phyloP scores from a whole-genome alignment of 441 rosid species.

The Erodium chrysanthum region DNA sequence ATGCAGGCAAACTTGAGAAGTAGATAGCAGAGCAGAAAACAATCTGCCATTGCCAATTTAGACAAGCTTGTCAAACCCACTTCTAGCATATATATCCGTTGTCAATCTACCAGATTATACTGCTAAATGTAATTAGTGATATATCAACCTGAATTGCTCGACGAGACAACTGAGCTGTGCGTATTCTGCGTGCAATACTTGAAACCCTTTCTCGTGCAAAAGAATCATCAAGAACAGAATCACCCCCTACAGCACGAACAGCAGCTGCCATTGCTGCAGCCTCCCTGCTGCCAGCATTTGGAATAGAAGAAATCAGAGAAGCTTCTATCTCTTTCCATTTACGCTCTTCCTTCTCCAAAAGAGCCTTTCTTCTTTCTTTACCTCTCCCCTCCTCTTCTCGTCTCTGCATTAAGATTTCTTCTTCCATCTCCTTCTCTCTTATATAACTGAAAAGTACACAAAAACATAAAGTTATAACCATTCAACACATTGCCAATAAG shows the following conservation, averaged over 20 bases:
- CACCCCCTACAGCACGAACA: slow-evolving; percentile 99
- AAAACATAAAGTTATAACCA: slow-evolving; percentile 7
- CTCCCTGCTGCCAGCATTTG: slow-evolving; percentile 98
- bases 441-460: slow-evolving; percentile 47
- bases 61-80: not conserved
- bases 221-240: slow-evolving; percentile 98
- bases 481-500: slow-evolving; percentile 15
- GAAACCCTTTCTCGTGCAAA: slow-evolving; percentile 98
- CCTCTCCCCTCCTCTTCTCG: slow-evolving; percentile 99
- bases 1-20: not conserved
- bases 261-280: slow-evolving; percentile 99
- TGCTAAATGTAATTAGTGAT: not conserved
- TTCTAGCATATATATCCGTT: not conserved
- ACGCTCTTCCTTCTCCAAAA: slow-evolving; percentile 97
- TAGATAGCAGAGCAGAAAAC: not conserved
- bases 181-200: slow-evolving; percentile 94
- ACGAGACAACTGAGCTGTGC: slow-evolving; percentile 74
- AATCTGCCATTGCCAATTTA: not conserved
- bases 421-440: slow-evolving; percentile 99
- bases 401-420: slow-evolving; percentile 93
- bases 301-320: slow-evolving; percentile 94
- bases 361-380: slow-evolving; percentile 98
- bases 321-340: slow-evolving; percentile 99
- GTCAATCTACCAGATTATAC: not conserved
- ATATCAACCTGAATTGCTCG: slow-evolving; percentile 78